Base-by-base conservation (phyloP, 208 protist species). In the Acanthamoeba healyi region DNA sequence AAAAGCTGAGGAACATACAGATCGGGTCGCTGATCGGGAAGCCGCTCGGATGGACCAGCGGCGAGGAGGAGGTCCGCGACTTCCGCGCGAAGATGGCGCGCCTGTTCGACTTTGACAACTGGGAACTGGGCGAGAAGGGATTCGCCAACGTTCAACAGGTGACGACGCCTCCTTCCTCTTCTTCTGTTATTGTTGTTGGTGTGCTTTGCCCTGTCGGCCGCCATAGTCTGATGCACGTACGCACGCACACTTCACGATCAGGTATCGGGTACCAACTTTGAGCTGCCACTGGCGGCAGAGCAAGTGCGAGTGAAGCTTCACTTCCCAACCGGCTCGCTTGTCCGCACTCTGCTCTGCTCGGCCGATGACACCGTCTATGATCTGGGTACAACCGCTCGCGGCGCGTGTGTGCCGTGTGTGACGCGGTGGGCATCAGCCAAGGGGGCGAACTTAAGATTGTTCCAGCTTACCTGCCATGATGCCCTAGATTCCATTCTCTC, bases 1-100 rank as follows among this genome's bases (percentile, higher is more conserved):
- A 82, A 42, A 82, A 82, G 26, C 72, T 82, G 36, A 51, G 42
- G 38, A 82, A 82, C 42, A 51, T 82, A 49, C 38, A 82, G n/a
- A 82, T 82, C 34, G 72, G 72, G 24, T 42, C 72, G 42, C 42
- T 82, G 14, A 82, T 82, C 34, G 72, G 72, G 22, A 42, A 82
- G 42, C 72, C 72, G 19, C 72, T 82, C 24, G 34, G 72, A 44
- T 82, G 72, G 72, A 51, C 72, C 17, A 51, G 34, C 42, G 72
- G 42, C 7, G 72, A 82, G 42, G 72, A 82, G 17, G 72, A 82
- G 42, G 42, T 51, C 14, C 42, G 38, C n/a, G 34, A 82, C 42
- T 82, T 82, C 38, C 72, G 72, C 9, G 61, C 61, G 61, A 70
- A 70, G 61, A 70, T 70, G 61, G 61, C 61, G 19, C 29, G 29